Conservation (phyloP, 805 yeast genomes). For the Nakazawaea wyomingensis region DNA sequence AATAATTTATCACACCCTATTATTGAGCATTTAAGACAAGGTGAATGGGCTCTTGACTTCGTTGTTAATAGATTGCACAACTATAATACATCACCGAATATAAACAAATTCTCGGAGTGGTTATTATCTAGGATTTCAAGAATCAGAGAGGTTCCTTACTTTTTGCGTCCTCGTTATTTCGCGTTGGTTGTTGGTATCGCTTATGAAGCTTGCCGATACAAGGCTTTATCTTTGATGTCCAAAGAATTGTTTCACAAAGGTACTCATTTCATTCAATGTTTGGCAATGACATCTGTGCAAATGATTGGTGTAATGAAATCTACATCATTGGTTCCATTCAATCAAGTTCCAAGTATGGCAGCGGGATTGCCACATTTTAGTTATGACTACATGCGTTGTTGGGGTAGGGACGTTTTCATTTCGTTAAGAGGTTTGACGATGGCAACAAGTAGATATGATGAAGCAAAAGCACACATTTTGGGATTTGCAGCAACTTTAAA, state of each 20-base stretch:
- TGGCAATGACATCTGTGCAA: constrained; percentile 80
- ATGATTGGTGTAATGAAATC: constrained; percentile 72
- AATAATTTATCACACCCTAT: constrained; percentile 84
- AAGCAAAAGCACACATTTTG: constrained; percentile 75
- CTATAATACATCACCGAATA: constrained; percentile 41
- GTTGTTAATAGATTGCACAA: constrained; percentile 55
- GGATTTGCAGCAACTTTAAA: constrained; percentile 88
- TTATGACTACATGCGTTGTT: constrained; percentile 87
- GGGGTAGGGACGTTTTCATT: constrained; percentile 97
- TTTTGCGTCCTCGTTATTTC: constrained; percentile 82
- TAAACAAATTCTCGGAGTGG: constrained; percentile 64
- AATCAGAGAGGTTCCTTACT: constrained; percentile 66
- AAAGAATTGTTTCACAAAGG: constrained; percentile 46
- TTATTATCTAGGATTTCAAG: constrained; percentile 56
- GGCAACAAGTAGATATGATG: constrained; percentile 71
- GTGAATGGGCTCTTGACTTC: constrained; percentile 87
- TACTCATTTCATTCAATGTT: constrained; percentile 70
- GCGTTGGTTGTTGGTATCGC: constrained; percentile 77
- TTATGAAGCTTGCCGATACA: constrained; percentile 72
- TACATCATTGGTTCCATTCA: constrained; percentile 69
- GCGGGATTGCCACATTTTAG: constrained; percentile 97
- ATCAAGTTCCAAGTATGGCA: constrained; percentile 70
- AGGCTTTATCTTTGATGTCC: constrained; percentile 56
- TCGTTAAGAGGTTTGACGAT: constrained; percentile 77
- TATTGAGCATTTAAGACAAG: constrained; percentile 73